phyloP scores from a whole-genome alignment of 2,329 filamentous ascomycete species.

The Pseudopithomyces chartarum region DNA sequence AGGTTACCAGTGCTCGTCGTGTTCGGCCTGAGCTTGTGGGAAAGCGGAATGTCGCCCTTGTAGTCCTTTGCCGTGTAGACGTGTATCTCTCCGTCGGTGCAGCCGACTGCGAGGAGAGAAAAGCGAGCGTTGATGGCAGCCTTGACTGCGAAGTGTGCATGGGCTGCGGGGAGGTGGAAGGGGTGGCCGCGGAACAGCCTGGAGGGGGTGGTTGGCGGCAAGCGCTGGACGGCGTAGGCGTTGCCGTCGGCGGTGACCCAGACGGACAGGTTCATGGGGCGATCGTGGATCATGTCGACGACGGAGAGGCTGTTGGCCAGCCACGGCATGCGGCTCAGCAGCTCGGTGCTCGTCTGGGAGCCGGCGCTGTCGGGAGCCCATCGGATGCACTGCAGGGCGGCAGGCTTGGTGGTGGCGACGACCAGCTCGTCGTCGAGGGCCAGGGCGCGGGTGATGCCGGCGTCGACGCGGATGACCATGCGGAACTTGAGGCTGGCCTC shows the following conservation, averaged over 20 bases:
- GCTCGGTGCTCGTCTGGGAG: slow-evolving; percentile 86
- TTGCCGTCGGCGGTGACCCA: slow-evolving; percentile 90
- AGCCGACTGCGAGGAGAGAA: slow-evolving; percentile 88
- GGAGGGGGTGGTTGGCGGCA: slow-evolving; percentile 51
- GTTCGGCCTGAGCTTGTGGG: slow-evolving; percentile 75
- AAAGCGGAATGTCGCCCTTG: slow-evolving; percentile 85
- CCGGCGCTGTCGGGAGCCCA: slow-evolving; percentile 86
- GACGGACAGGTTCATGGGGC: slow-evolving; percentile 92
- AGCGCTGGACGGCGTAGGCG: slow-evolving; percentile 87
- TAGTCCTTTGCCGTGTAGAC: slow-evolving; percentile 97
- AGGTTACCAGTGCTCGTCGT: slow-evolving; percentile 74
- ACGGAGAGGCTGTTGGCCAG: slow-evolving; percentile 77
- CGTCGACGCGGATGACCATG: slow-evolving; percentile 98
- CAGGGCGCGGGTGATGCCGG: slow-evolving; percentile 84
- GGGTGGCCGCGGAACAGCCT: slow-evolving; percentile 87
- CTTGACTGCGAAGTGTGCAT: slow-evolving; percentile 67
- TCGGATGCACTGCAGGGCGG: slow-evolving; percentile 94
- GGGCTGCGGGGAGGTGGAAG: slow-evolving; percentile 75
- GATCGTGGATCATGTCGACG: slow-evolving; percentile 86
- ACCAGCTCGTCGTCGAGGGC: slow-evolving; percentile 92
- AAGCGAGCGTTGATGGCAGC: slow-evolving; percentile 93
- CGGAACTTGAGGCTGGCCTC: slow-evolving; percentile 92
- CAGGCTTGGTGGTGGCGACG: slow-evolving; percentile 87
- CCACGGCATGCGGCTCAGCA: slow-evolving; percentile 86
- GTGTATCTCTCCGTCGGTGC: slow-evolving; percentile 75